Conservation (phyloP, 441 rosid species). For the Metrosideros polymorpha region DNA sequence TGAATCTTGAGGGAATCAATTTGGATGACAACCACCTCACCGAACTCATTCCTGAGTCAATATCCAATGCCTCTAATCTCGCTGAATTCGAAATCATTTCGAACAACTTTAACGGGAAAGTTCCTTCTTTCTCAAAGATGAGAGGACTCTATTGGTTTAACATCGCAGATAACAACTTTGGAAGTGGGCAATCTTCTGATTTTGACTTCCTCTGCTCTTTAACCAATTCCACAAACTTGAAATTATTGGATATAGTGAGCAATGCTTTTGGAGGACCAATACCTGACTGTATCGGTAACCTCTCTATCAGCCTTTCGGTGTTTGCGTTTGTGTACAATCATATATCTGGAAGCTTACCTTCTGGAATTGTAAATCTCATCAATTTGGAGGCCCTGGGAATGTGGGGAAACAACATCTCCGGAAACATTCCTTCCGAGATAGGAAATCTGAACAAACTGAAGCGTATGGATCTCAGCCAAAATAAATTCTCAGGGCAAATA, state of each 20-base stretch:
- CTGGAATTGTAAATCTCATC: neutral
- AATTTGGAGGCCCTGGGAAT: neutral
- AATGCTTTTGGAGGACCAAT: neutral
- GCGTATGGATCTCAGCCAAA: rapidly evolving
- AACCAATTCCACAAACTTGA: neutral
- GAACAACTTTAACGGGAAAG: neutral
- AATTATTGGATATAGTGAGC: rapidly evolving
- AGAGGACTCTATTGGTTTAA: neutral
- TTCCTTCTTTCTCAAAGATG: neutral
- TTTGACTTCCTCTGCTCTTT: neutral
- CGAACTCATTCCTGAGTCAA: neutral
- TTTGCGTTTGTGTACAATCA: rapidly evolving
- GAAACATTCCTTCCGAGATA: neutral
- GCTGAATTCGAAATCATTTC: rapidly evolving
- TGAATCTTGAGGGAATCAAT: rapidly evolving
- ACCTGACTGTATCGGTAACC: neutral
- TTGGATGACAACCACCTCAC: rapidly evolving
- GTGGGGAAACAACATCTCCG: neutral
- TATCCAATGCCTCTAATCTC: neutral
- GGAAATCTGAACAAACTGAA: neutral
- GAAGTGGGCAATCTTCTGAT: neutral
- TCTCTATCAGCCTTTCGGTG: rapidly evolving
- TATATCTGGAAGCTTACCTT: neutral
- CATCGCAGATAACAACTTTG: rapidly evolving
- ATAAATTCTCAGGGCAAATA: rapidly evolving